Base-by-base conservation (phyloP, 139 green algal species). In the Coccomyxa sp. region DNA sequence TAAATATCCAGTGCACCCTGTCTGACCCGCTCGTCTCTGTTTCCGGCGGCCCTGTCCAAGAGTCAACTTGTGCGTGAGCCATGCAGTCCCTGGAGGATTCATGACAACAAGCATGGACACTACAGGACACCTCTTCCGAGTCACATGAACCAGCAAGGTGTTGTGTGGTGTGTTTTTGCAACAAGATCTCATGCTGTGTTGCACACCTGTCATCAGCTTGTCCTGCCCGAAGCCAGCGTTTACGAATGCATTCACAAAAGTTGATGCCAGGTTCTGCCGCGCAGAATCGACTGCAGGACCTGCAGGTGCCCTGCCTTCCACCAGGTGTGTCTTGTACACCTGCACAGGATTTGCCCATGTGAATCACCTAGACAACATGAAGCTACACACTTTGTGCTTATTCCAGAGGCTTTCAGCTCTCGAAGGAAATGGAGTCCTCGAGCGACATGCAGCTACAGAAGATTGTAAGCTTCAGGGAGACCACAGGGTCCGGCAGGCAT, bases 171-270 rank as follows among this genome's bases (percentile, higher is more conserved):
- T 51, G 38, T 3, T 7, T 11, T 51, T 51, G 3, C 38, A 51
- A 51, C 7, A 51, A 7, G 38, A 7, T 11, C 38, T 21, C 9
- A 11, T 71, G 63, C 21, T 21, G 21, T 15, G 4, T 28, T 71
- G 63, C 28, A 59, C 76, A 59, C 66, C 81, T 0, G 92, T 95
- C 30, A 98, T 87, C 58, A 98, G 91, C 91, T 96, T 96, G 88
- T 98, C 96, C 60, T 97, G 90, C 10, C 97, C 97, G 81, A 98
- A 99, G 25, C 96, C 97, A 28, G 96, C 96, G 84, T 99, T 99
- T 17, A 99, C 95, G 83, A 99, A 98, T 16, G 90, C 97, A 86
- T 99, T 99, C 31, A 99, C 97, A 88, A 98, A 98, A 0, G 97
- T 98, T 58, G 92, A 90, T 0, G 97, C 95, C 79, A 99, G 92